A percentile compares a stretch with the other conserved stretches of the same genome.
Conservation (phyloP, 2,329 filamentous ascomycete species). For the Xylaria sp. region DNA sequence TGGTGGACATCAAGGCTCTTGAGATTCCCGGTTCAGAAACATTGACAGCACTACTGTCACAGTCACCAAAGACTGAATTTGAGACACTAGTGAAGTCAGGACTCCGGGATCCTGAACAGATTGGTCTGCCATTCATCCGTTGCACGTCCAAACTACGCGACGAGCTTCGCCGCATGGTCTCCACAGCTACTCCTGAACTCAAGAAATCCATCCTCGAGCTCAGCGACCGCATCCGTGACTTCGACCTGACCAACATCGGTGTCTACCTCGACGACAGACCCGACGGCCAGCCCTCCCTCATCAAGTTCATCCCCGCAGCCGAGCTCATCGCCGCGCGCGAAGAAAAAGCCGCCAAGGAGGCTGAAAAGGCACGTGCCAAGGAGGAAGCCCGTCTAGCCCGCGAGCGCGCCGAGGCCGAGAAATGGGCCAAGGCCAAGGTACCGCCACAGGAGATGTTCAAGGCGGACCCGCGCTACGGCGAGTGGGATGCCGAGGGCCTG, state of each 20-base stretch:
- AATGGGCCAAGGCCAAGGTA: constrained; percentile 53
- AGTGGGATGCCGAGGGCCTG: constrained; percentile 77
- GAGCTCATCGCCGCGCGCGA: constrained; percentile 54
- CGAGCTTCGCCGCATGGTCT: constrained; percentile 53
- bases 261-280: constrained; percentile 82
- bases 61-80: constrained; percentile 44
- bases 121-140: constrained; percentile 52
- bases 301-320: constrained; percentile 57
- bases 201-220: constrained; percentile 70
- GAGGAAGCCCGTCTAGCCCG: constrained; percentile 49
- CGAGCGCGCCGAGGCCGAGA: constrained; percentile 49
- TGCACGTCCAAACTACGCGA: constrained; percentile 54
- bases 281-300: constrained; percentile 63
- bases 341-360: constrained; percentile 55
- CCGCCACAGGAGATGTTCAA: constrained; percentile 53
- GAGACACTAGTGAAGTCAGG: constrained; percentile 40
- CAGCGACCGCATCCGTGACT: constrained; percentile 75
- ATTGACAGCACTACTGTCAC: constrained; percentile 39
- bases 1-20: constrained; percentile 42
- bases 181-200: constrained; percentile 41
- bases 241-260: constrained; percentile 72
- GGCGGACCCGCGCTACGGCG: constrained; percentile 56
- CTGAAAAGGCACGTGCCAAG: constrained; percentile 53
- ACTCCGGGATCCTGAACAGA: constrained; percentile 46
- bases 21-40: constrained; percentile 43